Evolutionary conservation across 2,329 filamentous ascomycete genomes (phyloP), one percentile per base, ranked within the genome.

Genomic region (Phialocephala sp.): DNA sequence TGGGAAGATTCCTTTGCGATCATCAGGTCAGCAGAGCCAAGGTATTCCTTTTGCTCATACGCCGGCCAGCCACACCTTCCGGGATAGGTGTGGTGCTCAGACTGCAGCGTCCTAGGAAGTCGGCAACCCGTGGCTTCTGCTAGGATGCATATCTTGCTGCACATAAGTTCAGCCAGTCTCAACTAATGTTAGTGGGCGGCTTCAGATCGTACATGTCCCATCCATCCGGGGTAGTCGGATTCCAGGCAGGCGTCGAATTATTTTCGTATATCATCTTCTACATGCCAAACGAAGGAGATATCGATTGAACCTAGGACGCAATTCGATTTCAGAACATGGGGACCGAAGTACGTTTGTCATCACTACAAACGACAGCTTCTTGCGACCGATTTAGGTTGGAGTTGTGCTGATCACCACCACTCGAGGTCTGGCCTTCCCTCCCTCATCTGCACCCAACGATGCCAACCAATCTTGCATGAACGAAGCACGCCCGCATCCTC

Each of bases 391-490:
- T 54, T 5, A 12, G 24, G 50, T 32, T 32, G 27, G 11, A 11
- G 27, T 18, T 54, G 50, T 32, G 59, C 56, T 24, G 52, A 62
- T 67, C 61, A 27, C 60, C 57, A 14, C 35, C 36, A n/a, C n/a
- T 61, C 14, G 36, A 56, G 36, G 43, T 57, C 24, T 55, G 36
- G 15, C 18, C 39, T 65, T 57, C 20, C 27, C 32, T 43, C 52
- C 41, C 57, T 56, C 58, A 61, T 65, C 63, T 50, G 57, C 58
- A 64, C 37, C 56, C 50, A 66, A 24, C 54, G 45, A 63, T 65
- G 64, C 62, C 59, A 67, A 47, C 65, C 60, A 68, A 68, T 64
- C 54, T 20, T 68, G 69, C 66, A 68, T 66, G 52, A 36, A 24
- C 54, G 59, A 68, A 68, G 64, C 62, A 61, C 41, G 45, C 64